Conservation (phyloP, 2,329 filamentous ascomycete species). For the Xylaria arbuscula region DNA sequence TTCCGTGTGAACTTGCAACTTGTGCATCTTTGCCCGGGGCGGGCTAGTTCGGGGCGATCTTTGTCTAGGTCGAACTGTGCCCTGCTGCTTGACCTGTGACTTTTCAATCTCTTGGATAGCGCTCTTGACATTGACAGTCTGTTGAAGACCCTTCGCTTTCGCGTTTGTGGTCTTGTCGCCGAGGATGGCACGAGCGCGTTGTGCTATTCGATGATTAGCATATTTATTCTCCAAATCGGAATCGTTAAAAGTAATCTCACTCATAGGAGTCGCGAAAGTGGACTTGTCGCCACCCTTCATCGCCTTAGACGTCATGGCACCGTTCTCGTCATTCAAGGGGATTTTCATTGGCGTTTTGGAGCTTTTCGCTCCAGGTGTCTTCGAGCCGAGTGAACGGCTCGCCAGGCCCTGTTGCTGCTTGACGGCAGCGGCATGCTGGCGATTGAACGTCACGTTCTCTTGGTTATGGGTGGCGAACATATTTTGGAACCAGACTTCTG, state of each 20-base stretch:
- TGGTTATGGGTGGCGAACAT: conserved; percentile 88
- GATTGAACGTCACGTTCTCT: conserved; percentile 84
- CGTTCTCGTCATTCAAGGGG: conserved; percentile 87
- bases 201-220: conserved; percentile 56
- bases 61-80: conserved; percentile 25
- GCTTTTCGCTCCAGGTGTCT: conserved; percentile 80
- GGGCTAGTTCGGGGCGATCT: conserved; percentile 8
- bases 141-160: conserved; percentile 73
- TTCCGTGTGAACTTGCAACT: conserved; percentile 71
- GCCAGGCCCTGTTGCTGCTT: conserved; percentile 74
- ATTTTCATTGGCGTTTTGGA: conserved; percentile 87
- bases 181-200: conserved; percentile 80
- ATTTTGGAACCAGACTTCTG: conserved; percentile 44
- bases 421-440: conserved; percentile 74
- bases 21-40: conserved; percentile 58
- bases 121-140: conserved; percentile 72
- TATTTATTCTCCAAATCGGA: background rate
- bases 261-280: conserved; percentile 81
- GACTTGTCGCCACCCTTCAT: conserved; percentile 64
- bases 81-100: conserved; percentile 30
- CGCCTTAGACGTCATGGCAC: conserved; percentile 64
- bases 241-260: conserved; percentile 60
- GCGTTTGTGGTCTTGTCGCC: conserved; percentile 97
- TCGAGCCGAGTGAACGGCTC: conserved; percentile 52
- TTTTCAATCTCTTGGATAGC: conserved; percentile 67